phyloP scores from a whole-genome alignment of 768 basidiomycete species.

The Auricularia auricula-judae region DNA sequence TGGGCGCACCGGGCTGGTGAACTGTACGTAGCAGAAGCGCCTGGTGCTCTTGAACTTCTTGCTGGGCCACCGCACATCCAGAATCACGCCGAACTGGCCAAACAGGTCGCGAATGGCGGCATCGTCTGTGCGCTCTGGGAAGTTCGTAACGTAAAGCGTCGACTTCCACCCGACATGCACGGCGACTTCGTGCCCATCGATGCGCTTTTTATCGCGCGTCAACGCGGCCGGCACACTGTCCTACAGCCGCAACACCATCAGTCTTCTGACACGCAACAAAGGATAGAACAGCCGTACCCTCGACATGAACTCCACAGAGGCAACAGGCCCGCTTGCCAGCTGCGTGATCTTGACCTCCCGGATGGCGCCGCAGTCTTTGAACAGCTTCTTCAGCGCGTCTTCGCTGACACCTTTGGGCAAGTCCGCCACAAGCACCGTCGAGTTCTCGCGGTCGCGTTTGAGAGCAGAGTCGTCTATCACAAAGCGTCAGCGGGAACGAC shows the following conservation, averaged over 20 bases:
- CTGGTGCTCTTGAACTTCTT: conserved; percentile 89
- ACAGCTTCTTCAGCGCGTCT: conserved; percentile 57
- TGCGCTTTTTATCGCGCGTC: conserved; percentile 88
- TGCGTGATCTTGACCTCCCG: conserved; percentile 75
- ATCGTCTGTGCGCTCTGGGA: conserved; percentile 79
- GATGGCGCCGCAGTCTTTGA: conserved; percentile 88
- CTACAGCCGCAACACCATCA: conserved; percentile 23
- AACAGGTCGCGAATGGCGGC: conserved; percentile 64
- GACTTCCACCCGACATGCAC: conserved; percentile 91
- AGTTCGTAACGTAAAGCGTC: conserved; percentile 93
- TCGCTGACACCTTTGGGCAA: conserved; percentile 47
- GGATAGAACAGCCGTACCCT: conserved; percentile 34
- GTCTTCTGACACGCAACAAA: neutral
- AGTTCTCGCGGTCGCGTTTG: conserved; percentile 77
- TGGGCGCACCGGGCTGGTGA: conserved; percentile 59
- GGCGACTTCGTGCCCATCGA: conserved; percentile 62
- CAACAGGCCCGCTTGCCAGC: conserved; percentile 49
- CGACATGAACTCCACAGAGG: conserved; percentile 79
- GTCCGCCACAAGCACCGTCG: conserved; percentile 78
- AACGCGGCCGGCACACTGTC: conserved; percentile 77
- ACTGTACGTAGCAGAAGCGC: conserved; percentile 93
- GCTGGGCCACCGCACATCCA: conserved; percentile 96
- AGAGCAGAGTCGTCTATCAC: neutral
- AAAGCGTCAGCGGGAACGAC: neutral
- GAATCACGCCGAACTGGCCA: conserved; percentile 79